phyloP scores from a whole-genome alignment of 352 stramenopile genomes.

The Phytophthora sansomeana region DNA sequence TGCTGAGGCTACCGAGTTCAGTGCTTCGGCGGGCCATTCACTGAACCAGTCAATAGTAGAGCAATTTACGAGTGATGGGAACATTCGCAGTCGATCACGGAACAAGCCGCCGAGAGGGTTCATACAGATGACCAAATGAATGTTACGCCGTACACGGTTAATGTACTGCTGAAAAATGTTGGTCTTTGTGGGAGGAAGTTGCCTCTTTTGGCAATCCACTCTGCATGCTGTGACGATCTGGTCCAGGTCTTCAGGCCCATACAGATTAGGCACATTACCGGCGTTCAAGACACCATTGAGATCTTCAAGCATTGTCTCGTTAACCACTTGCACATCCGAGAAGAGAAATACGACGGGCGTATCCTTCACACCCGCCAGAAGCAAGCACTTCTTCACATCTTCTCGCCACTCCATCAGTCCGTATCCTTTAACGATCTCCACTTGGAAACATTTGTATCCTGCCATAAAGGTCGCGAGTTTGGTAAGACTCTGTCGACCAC shows the following conservation, averaged over 20 bases:
- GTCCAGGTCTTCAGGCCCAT: slow-evolving; percentile 93
- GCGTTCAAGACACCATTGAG: slow-evolving; percentile 96
- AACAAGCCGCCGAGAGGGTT: slow-evolving; percentile 84
- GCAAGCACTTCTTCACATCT: slow-evolving; percentile 92
- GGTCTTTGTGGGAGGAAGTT: slow-evolving; percentile 93
- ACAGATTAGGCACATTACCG: slow-evolving; percentile 95
- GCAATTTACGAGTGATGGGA: slow-evolving; percentile 89
- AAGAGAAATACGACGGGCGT: slow-evolving; percentile 94
- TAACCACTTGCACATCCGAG: slow-evolving; percentile 95
- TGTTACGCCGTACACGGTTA: slow-evolving; percentile 91
- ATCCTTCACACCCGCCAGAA: slow-evolving; percentile 92
- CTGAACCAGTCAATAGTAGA: slow-evolving; percentile 92
- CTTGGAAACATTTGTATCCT: slow-evolving; percentile 93
- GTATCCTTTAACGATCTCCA: slow-evolving; percentile 97
- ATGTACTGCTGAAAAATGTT: slow-evolving; percentile 97
- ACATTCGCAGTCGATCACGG: slow-evolving; percentile 86
- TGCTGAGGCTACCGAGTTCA: slow-evolving; percentile 86
- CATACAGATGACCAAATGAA: slow-evolving; percentile 93
- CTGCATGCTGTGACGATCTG: slow-evolving; percentile 91
- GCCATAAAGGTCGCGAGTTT: slow-evolving; percentile 94
- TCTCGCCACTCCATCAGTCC: slow-evolving; percentile 94
- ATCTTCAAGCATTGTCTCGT: slow-evolving; percentile 96
- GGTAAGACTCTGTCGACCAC: slow-evolving; percentile 92
- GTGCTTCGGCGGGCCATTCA: slow-evolving; percentile 85
- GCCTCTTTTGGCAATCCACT: slow-evolving; percentile 93